Evolutionary conservation across 1,284 basidiomycete species (phyloP).

Genomic region (Bondarzewia mesenterica): DNA sequence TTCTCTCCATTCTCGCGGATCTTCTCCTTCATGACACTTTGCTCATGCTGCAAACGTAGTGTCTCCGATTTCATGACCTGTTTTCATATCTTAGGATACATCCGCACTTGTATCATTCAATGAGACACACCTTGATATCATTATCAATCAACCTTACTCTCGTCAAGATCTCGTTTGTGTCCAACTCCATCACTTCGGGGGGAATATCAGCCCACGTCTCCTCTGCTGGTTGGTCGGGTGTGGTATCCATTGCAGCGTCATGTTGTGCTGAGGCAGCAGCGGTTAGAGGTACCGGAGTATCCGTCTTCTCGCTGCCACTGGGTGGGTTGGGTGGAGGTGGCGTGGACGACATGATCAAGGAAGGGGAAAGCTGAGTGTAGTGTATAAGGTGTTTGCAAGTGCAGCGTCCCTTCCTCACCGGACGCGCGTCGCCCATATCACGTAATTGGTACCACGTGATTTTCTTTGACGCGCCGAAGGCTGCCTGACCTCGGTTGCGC

Average conservation of each 20-base stretch:
- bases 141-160: constrained; percentile 89
- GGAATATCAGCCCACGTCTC: constrained; percentile 82
- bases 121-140: constrained; percentile 72
- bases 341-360: constrained; percentile 51
- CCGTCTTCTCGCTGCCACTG: constrained; percentile 36
- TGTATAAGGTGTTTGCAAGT: not conserved
- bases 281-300: constrained; percentile 34
- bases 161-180: constrained; percentile 79
- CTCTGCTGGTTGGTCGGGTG: constrained; percentile 58
- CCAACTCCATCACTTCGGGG: constrained; percentile 65
- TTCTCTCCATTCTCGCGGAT: constrained; percentile 98
- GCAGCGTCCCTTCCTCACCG: not conserved
- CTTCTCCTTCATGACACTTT: constrained; percentile 95
- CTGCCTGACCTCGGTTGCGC: not conserved
- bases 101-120: not conserved
- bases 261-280: constrained; percentile 25
- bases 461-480: not conserved
- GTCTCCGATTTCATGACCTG: constrained; percentile 96
- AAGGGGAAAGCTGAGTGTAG: constrained; percentile 14
- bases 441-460: not conserved
- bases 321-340: constrained; percentile 50
- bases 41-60: constrained; percentile 87
- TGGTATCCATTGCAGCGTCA: constrained; percentile 59
- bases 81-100: not conserved
- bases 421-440: constrained; percentile 12